Evolutionary conservation across 2,329 filamentous ascomycete genomes (phyloP), one percentile per base, ranked within the genome.

Genomic region (Colletotrichum sp.): DNA sequence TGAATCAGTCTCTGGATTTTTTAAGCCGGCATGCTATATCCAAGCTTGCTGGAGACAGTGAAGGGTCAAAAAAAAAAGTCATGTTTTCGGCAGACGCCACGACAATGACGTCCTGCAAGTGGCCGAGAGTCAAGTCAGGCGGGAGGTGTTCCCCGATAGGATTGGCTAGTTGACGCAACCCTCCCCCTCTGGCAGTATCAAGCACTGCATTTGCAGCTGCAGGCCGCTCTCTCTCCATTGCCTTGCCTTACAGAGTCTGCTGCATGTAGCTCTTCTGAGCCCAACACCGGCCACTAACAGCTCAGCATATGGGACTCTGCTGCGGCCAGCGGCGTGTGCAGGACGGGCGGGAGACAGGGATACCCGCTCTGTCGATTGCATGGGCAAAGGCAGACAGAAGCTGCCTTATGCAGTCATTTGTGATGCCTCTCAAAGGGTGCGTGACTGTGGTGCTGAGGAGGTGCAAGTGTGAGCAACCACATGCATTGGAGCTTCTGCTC

Each of bases 81-180:
- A 67, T 67, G 62, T 47, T 67, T 58, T 33, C 55, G 57, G 69
- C 70, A 65, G 63, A 38, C 34, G 36, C 59, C 27, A 65, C 54
- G 54, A 69, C 73, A 74, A 69, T 74, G 69, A 69, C 72, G 58
- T 69, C n/a, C 72, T 74, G 58, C 69, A 61, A 74, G 69, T 74
- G 63, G 72, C 69, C 68, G 72, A 72, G 59, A 59, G 36, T 36
- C 73, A 47, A 74, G 71, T 75, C 73, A 75, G 73, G 70, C 73
- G 73, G 58, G 18, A 66, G 54, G 31, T 59, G 69, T 47, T 43
- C 59, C 31, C 15, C 62, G 24, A 68, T 51, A 29, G 66, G 66
- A 75, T 74, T 75, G 73, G 73, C 62, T 63, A 58, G 38, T 38
- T 31, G 62, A 36, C 61, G 57, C 73, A 74, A 67, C 70, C 73